Evolutionary conservation across 2,329 filamentous ascomycete genomes (phyloP).

Genomic region (Pseudocercospora macadamiae): DNA sequence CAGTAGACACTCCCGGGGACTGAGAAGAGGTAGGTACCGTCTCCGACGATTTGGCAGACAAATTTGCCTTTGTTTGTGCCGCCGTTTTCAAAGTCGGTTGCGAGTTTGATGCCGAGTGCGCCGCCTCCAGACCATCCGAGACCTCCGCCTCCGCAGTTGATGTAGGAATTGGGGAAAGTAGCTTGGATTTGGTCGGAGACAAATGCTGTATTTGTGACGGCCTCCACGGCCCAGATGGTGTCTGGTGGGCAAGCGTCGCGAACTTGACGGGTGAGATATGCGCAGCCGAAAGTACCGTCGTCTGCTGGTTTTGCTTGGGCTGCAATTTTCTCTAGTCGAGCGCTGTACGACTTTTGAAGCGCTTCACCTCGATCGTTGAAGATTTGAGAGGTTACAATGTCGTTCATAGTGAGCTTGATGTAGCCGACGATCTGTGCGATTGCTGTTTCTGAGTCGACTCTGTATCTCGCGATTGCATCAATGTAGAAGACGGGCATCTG

Average conservation of each 20-base stretch:
- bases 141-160: constrained; percentile 80
- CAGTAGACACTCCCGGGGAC: constrained; percentile 69
- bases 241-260: constrained; percentile 62
- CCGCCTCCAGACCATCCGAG: constrained; percentile 79
- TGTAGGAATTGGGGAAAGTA: constrained; percentile 70
- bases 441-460: constrained; percentile 56
- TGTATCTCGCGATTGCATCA: constrained; percentile 55
- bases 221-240: constrained; percentile 76
- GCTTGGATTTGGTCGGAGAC: constrained; percentile 73
- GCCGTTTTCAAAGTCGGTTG: constrained; percentile 57
- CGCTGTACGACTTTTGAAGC: constrained; percentile 61
- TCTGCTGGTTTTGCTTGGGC: constrained; percentile 60
- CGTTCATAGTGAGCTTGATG: constrained; percentile 55
- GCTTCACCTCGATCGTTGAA: constrained; percentile 53
- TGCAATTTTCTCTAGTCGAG: constrained; percentile 64
- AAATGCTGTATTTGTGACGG: constrained; percentile 70
- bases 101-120: constrained; percentile 76
- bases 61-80: constrained; percentile 59
- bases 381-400: constrained; percentile 38
- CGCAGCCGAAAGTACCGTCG: constrained; percentile 65
- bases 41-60: constrained; percentile 67
- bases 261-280: constrained; percentile 59
- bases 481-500: constrained; percentile 64
- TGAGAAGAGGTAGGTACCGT: constrained; percentile 68
- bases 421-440: constrained; percentile 69